phyloP scores from a whole-genome alignment of 768 basidiomycete genomes.

The Mycena vitilis region DNA sequence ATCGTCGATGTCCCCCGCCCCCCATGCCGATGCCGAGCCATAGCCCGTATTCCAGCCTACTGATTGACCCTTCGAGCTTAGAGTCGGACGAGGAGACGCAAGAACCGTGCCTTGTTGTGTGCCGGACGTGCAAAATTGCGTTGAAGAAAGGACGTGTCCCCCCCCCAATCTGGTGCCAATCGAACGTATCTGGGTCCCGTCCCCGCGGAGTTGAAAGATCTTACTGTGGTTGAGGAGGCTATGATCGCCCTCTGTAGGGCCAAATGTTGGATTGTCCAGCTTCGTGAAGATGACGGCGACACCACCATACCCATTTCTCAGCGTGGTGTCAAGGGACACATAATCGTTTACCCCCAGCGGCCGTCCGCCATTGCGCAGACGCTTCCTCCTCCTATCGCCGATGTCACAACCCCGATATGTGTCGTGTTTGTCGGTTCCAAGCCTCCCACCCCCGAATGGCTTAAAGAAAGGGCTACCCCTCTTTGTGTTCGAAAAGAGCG shows the following conservation, averaged over 20 bases:
- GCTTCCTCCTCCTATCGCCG: conserved; percentile 13
- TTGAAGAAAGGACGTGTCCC: too few relatives aligned
- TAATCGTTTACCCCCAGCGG: conserved; percentile 9
- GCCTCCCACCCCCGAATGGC: conserved; percentile 8
- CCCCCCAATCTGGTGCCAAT: conserved; percentile 13
- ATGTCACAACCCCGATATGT: conserved; percentile 11
- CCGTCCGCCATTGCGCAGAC: background rate
- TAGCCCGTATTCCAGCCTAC: too few relatives aligned
- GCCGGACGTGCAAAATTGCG: background rate
- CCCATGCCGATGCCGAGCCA: too few relatives aligned
- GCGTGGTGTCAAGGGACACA: conserved; percentile 12
- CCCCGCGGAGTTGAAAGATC: conserved; percentile 15
- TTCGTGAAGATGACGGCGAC: conserved; percentile 14
- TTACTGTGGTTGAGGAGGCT: conserved; percentile 29
- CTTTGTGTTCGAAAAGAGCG: background rate
- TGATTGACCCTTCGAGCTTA: too few relatives aligned
- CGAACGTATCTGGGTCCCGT: conserved; percentile 21
- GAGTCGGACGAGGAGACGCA: too few relatives aligned
- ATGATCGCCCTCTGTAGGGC: conserved; percentile 33
- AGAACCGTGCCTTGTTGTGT: background rate
- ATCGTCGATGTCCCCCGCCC: too few relatives aligned
- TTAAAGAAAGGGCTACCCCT: conserved; percentile 10
- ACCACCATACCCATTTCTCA: conserved; percentile 32
- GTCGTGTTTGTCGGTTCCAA: conserved; percentile 18
- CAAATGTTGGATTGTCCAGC: conserved; percentile 20